Evolutionary conservation across 768 basidiomycete genomes (phyloP), one percentile per base, ranked within the genome.

Genomic region (Kwoniella bestiolae): DNA sequence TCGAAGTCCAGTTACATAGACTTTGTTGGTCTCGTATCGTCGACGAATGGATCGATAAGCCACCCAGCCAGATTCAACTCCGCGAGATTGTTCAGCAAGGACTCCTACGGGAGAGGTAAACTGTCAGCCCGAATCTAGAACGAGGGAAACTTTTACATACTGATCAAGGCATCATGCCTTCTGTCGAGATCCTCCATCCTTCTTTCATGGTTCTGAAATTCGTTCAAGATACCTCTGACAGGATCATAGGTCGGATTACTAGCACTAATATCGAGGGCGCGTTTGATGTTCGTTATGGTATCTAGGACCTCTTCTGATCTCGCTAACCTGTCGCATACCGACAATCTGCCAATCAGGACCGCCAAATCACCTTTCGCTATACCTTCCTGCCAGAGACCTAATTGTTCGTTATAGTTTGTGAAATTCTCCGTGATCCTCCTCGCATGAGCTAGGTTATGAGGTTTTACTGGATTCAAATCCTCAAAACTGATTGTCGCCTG

Each of bases 1-100:
- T n/a, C 71, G 71, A 2, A 77, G 61, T 28, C 76, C 76, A 5
- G 45, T 50, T 6, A 69, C 68, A 31, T 63, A 61, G 31, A 77
- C 56, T 38, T 71, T 72, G 57, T 52, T 66, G 35, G 56, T 45
- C 31, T 77, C 75, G 56, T 70, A 72, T 16, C 69, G 60, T 5
- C 64, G 56, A 32, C 75, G 56, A 18, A 74, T 60, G 5, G 49
- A 46, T 28, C 75, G 70, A 63, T 77, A 70, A 25, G 66, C 52
- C 14, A 63, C 7, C 65, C 71, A 77, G 3, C 73, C 75, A 26
- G 69, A 41, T 49, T 72, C 68, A 14, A 74, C 55, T 0, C 64
- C 64, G 2, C 56, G 21, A 35, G 72, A 56, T 8, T 44, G 29
- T 12, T 65, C 63, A 29, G 44, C 1, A 7, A 68, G 25, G 14